These are phyloP conservation scores for Datisca glomerata DNA, from an alignment of 306 rosid species.

Conservation along the genomic window DNA sequence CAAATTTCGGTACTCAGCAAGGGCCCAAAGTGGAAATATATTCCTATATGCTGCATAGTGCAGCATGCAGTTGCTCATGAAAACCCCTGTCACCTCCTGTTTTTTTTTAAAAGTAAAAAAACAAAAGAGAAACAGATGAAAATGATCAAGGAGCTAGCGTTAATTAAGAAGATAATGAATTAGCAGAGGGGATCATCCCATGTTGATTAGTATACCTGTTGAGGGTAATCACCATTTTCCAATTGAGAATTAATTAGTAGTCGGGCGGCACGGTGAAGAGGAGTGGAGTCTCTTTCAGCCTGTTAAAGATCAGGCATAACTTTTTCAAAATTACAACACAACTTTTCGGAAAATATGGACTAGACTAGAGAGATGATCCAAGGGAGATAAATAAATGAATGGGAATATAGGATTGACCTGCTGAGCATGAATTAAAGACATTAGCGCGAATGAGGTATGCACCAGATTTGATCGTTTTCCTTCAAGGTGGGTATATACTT, in stretches of 20 bases:
- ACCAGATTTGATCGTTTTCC: constrained; percentile 5
- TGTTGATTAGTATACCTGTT: constrained; percentile 24
- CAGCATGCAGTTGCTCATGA: constrained; percentile 30
- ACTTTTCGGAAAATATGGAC: not conserved
- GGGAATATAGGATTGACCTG: too few species aligned
- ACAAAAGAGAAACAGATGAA: too few species aligned
- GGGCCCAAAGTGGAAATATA: constrained; percentile 46
- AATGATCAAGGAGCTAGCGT: too few species aligned
- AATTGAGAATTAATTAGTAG: constrained; percentile 43
- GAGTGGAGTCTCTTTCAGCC: constrained; percentile 42
- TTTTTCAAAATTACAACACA: not conserved
- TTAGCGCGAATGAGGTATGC: constrained; percentile 61
- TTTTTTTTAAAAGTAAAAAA: too few species aligned
- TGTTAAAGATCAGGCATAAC: not conserved
- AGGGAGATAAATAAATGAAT: not conserved
- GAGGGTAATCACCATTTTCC: constrained; percentile 61
- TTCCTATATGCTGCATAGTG: constrained; percentile 45
- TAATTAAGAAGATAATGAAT: too few species aligned
- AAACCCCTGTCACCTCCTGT: constrained; percentile 30
- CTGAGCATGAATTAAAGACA: constrained; percentile 46
- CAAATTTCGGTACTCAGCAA: constrained; percentile 42
- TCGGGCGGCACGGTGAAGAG: constrained; percentile 52
- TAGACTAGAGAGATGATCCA: not conserved
- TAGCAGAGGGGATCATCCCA: too few species aligned
- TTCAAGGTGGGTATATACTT: constrained; percentile 16